These are phyloP conservation scores for Zygoascus flipseniorum DNA, from an alignment of 805 yeast genomes.

Conservation along the genomic window DNA sequence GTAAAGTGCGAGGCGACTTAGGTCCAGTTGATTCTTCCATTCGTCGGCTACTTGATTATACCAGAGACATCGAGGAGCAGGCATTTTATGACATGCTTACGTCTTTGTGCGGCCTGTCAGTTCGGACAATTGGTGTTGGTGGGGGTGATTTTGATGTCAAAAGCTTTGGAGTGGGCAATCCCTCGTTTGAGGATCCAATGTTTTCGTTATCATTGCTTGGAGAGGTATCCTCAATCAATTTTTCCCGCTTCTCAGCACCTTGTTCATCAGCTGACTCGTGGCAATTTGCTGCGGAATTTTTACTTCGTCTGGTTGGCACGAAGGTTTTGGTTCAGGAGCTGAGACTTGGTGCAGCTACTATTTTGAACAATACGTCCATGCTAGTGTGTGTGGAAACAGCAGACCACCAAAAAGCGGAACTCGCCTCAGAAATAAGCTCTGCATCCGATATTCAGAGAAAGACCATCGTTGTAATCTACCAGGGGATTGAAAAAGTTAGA, in stretches of 20 bases:
- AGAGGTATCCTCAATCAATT: slow-evolving; percentile 44
- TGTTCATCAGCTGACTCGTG: slow-evolving; percentile 37
- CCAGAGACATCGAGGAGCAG: slow-evolving; percentile 43
- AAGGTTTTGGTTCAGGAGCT: slow-evolving; percentile 36
- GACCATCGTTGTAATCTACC: not conserved
- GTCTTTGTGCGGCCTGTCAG: slow-evolving; percentile 22
- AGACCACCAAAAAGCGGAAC: not conserved
- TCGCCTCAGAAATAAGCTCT: not conserved
- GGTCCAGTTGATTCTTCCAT: slow-evolving; percentile 44
- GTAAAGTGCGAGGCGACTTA: slow-evolving; percentile 38
- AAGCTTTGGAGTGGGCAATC: not conserved
- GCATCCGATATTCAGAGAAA: not conserved
- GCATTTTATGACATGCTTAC: slow-evolving; percentile 43
- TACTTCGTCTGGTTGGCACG: slow-evolving; percentile 38
- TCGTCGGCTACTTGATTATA: slow-evolving; percentile 53
- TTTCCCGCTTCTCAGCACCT: slow-evolving; percentile 34
- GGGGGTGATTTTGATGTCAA: not conserved
- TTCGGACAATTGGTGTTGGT: not conserved
- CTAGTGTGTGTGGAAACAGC: slow-evolving; percentile 23
- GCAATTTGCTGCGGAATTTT: slow-evolving; percentile 38
- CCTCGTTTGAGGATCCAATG: not conserved
- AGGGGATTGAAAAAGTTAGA: not conserved
- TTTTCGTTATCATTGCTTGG: slow-evolving; percentile 49
- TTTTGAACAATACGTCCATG: slow-evolving; percentile 43
- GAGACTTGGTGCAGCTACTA: slow-evolving; percentile 41